phyloP scores from a whole-genome alignment of 345 rosid genomes.

The Cardamine chenopodiifolia region DNA sequence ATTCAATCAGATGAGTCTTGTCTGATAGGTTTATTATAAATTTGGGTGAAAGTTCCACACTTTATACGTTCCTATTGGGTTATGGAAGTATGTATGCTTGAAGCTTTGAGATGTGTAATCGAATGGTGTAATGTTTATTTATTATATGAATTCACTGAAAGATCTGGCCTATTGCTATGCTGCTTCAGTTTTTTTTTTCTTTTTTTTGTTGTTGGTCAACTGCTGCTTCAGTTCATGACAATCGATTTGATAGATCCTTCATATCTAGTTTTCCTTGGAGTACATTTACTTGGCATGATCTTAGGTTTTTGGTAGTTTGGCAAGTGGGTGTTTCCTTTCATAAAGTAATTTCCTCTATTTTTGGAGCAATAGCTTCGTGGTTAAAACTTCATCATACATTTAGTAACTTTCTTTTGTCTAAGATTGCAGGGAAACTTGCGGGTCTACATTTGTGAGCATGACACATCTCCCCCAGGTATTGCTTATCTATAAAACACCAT shows the following conservation, averaged over 20 bases:
- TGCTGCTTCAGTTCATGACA: not conserved
- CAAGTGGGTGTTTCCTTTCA: not conserved
- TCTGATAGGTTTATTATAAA: not conserved
- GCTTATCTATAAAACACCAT: slow-evolving; percentile 1
- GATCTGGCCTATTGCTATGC: not conserved
- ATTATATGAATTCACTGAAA: not conserved
- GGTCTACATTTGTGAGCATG: slow-evolving; percentile 79
- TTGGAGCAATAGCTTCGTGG: not conserved
- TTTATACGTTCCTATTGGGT: not conserved
- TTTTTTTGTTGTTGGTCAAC: too few species aligned
- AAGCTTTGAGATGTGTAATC: not conserved
- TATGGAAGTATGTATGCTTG: not conserved
- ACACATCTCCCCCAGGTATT: slow-evolving; percentile 74
- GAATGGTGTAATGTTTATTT: not conserved
- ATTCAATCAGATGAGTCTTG: not conserved
- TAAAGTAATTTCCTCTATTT: not conserved
- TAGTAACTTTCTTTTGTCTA: slow-evolving; percentile 14
- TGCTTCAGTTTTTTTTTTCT: too few species aligned
- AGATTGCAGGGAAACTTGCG: slow-evolving; percentile 74
- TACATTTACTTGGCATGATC: not conserved
- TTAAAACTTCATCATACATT: slow-evolving; percentile 7
- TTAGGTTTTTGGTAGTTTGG: not conserved
- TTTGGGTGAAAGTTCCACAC: not conserved
- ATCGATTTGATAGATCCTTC: not conserved
- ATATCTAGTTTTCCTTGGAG: not conserved